Conservation (phyloP, 352 stramenopile species). For the Pythium aristosporum region DNA sequence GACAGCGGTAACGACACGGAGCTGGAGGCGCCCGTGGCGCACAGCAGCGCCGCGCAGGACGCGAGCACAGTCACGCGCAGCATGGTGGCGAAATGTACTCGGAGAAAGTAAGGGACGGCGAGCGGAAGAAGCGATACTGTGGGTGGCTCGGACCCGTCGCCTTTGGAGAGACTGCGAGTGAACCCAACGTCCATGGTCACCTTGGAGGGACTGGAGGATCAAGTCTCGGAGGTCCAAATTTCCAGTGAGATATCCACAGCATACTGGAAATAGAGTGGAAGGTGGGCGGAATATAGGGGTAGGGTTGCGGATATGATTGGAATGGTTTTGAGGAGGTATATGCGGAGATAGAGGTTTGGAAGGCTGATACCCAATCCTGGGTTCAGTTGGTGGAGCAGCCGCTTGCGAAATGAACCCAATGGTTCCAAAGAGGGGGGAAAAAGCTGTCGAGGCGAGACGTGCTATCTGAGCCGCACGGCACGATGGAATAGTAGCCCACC, state of each 20-base stretch:
- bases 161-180: not conserved
- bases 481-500: too few relatives aligned
- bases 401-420: not conserved
- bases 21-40: not conserved
- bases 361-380: too few relatives aligned
- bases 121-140: slow-evolving; percentile 2
- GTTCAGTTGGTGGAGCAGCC: too few relatives aligned
- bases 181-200: not conserved
- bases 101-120: not conserved
- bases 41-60: slow-evolving; percentile 7
- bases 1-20: not conserved
- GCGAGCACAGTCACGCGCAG: slow-evolving; percentile 7
- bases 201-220: not conserved
- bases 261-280: not conserved
- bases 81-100: not conserved
- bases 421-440: too few relatives aligned
- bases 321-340: not conserved
- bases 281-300: not conserved
- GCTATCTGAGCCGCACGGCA: too few relatives aligned
- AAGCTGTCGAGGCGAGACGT: not conserved
- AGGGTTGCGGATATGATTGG: not conserved
- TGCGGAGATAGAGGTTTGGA: not conserved
- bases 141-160: not conserved
- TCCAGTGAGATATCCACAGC: not conserved
- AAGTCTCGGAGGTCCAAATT: slow-evolving; percentile 4